Conservation (phyloP, 441 rosid genomes). For the Populus hybrid region DNA sequence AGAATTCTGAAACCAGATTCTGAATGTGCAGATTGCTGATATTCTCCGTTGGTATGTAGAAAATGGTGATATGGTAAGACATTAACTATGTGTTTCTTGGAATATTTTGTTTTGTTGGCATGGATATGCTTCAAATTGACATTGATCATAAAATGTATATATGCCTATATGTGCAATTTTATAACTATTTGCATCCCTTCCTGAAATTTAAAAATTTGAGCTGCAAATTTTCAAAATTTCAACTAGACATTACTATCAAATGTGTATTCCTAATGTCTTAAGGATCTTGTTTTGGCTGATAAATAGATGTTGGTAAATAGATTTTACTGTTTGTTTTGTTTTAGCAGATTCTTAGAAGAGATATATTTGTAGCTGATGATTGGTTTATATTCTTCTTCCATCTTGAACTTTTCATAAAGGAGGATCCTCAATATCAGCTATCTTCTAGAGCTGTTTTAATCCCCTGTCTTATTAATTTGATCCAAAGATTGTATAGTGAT, state of each 20-base stretch:
- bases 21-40: slow-evolving; percentile 70
- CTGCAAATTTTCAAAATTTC: neutral
- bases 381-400: neutral
- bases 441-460: neutral
- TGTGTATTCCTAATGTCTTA: too few relatives aligned
- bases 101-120: neutral
- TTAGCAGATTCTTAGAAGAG: too few relatives aligned
- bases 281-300: too few relatives aligned
- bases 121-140: neutral
- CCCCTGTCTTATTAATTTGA: neutral
- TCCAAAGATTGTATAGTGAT: neutral
- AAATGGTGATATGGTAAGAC: slow-evolving; percentile 84
- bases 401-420: neutral
- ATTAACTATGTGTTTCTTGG: slow-evolving; percentile 12
- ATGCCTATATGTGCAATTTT: too few relatives aligned
- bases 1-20: slow-evolving; percentile 15
- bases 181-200: neutral
- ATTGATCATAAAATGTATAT: neutral
- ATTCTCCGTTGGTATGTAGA: slow-evolving; percentile 78
- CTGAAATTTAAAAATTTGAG: neutral
- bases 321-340: too few relatives aligned
- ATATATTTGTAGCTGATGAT: too few relatives aligned
- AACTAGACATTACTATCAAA: too few relatives aligned
- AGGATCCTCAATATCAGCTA: neutral
- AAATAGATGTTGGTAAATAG: too few relatives aligned